phyloP scores from a whole-genome alignment of 352 stramenopile species.

The Phytopythium litorale region DNA sequence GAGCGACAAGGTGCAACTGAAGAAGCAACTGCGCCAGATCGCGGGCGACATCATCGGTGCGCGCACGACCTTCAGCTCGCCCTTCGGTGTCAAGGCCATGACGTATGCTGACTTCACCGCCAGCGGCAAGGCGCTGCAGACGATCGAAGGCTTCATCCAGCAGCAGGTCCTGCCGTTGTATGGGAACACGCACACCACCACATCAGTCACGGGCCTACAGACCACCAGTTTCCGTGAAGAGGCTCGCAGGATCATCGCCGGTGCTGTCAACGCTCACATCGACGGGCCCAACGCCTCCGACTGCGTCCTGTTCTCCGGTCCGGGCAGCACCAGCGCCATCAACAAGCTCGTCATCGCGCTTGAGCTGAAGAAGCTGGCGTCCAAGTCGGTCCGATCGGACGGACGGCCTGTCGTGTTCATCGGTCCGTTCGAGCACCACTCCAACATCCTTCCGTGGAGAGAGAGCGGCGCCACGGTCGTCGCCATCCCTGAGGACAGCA shows the following conservation, averaged over 20 bases:
- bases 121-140: conserved; percentile 82
- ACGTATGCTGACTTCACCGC: conserved; percentile 95
- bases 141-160: conserved; percentile 90
- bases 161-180: conserved; percentile 91
- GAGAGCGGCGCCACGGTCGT: conserved; percentile 89
- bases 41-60: conserved; percentile 43
- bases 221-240: conserved; percentile 95
- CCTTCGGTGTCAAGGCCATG: conserved; percentile 75
- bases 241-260: conserved; percentile 88
- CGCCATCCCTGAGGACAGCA: conserved; percentile 51
- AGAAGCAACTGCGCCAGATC: neutral
- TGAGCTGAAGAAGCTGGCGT: conserved; percentile 27
- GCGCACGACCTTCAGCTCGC: conserved; percentile 45
- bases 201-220: conserved; percentile 62
- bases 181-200: conserved; percentile 96
- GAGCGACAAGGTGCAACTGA: neutral
- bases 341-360: conserved; percentile 80
- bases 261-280: conserved; percentile 81
- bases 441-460: conserved; percentile 96
- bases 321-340: conserved; percentile 83
- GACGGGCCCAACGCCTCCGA: conserved; percentile 84
- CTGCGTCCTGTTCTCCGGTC: conserved; percentile 93
- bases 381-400: neutral
- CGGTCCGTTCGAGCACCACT: conserved; percentile 96
- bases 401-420: conserved; percentile 86